phyloP scores from a whole-genome alignment of 2,329 filamentous ascomycete genomes.

The Curvularia lunata region DNA sequence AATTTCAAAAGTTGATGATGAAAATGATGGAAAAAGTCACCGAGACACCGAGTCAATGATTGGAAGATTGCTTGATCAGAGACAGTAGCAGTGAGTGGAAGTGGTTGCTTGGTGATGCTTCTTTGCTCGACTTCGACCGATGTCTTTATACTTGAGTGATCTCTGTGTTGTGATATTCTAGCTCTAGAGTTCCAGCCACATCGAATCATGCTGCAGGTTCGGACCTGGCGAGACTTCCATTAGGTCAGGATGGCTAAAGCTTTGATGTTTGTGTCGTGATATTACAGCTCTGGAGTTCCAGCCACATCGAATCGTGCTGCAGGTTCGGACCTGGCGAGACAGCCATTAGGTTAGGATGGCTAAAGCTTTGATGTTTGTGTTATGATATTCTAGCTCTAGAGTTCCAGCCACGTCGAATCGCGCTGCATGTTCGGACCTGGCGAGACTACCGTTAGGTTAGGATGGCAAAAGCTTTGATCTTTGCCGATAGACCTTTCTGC shows the following conservation, averaged over 20 bases:
- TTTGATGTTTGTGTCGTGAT: background rate
- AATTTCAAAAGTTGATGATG: background rate
- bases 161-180: background rate
- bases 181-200: constrained; percentile 1
- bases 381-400: background rate
- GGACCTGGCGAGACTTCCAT: background rate
- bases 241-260: background rate
- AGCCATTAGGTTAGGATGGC: background rate
- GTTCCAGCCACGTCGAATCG: constrained; percentile 1
- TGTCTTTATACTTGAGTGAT: constrained; percentile 8
- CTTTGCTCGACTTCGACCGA: constrained; percentile 48
- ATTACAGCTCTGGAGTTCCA: constrained; percentile 1
- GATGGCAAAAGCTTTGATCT: constrained; percentile 3
- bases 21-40: background rate
- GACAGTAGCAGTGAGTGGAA: constrained; percentile 1
- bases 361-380: background rate
- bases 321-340: background rate
- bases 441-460: constrained; percentile 1
- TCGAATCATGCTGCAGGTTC: background rate
- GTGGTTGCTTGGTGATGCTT: constrained; percentile 1
- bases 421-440: background rate
- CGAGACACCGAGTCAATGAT: constrained; percentile 1
- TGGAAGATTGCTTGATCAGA: constrained; percentile 43
- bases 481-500: background rate
- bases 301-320: background rate